These are phyloP conservation scores for Fusarium sp. DNA, from an alignment of 2,329 filamentous ascomycete genomes.

Conservation along the genomic window DNA sequence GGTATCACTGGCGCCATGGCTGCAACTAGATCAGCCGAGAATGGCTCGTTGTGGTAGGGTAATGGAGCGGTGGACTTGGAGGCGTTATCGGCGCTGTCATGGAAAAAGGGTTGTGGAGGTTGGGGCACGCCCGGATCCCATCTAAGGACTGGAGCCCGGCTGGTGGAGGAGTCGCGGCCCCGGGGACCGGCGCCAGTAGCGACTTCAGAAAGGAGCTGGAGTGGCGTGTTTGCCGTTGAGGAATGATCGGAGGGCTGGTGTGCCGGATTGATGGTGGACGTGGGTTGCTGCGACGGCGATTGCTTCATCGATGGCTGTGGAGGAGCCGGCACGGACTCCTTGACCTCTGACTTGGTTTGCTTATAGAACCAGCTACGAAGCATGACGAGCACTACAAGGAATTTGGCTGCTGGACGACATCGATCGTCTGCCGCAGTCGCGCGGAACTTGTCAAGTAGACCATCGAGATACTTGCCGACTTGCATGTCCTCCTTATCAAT, in stretches of 20 bases:
- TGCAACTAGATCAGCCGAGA: conserved; percentile 38
- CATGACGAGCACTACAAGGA: conserved; percentile 75
- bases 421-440: conserved; percentile 69
- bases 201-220: conserved; percentile 66
- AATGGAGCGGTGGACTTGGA: conserved; percentile 12
- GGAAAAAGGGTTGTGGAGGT: conserved; percentile 51
- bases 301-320: conserved; percentile 18
- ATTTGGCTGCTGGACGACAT: conserved; percentile 73
- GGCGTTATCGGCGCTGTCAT: conserved; percentile 41
- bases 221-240: conserved; percentile 58
- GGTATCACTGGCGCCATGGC: conserved; percentile 43
- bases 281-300: conserved; percentile 23
- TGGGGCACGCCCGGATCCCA: conserved; percentile 36
- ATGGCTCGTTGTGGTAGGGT: conserved; percentile 26
- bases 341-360: conserved; percentile 50
- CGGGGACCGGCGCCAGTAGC: conserved; percentile 52
- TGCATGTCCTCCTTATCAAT: conserved; percentile 74
- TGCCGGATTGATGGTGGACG: conserved; percentile 16
- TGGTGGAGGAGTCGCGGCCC: conserved; percentile 19
- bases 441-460: conserved; percentile 73
- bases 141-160: conserved; percentile 34
- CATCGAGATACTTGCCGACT: conserved; percentile 71
- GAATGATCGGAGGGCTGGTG: conserved; percentile 31
- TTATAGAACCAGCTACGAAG: conserved; percentile 74
- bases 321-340: conserved; percentile 18